Evolutionary conservation across 441 rosid species (phyloP).

Genomic region (Dalechampia spathulata): DNA sequence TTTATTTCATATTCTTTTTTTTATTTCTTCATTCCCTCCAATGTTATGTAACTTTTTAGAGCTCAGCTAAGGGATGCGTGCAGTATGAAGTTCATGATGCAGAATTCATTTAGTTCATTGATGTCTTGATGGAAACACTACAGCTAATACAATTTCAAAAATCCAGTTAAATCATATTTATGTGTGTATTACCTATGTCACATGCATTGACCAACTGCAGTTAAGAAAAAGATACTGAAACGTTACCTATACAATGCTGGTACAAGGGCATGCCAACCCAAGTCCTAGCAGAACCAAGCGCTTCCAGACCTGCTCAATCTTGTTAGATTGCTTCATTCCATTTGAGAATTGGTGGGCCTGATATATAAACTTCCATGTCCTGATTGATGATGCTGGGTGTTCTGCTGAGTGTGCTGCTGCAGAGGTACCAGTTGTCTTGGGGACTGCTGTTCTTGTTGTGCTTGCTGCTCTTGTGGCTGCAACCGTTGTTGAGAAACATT

Average conservation of each 20-base stretch:
- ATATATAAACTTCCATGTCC: slow-evolving; percentile 51
- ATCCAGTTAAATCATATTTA: too few species aligned
- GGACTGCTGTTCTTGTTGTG: slow-evolving; percentile 46
- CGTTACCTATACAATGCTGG: slow-evolving; percentile 81
- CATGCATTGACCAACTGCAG: too few species aligned
- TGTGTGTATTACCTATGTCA: too few species aligned
- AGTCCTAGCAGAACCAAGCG: slow-evolving; percentile 41
- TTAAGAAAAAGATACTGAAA: neutral
- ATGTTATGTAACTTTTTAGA: too few species aligned
- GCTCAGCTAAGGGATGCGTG: too few species aligned
- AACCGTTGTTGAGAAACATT: slow-evolving; percentile 39
- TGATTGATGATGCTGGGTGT: slow-evolving; percentile 39
- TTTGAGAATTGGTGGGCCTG: slow-evolving; percentile 54
- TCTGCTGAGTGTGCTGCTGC: slow-evolving; percentile 45
- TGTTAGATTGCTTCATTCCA: slow-evolving; percentile 49
- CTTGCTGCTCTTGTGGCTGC: slow-evolving; percentile 46
- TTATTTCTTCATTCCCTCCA: too few species aligned
- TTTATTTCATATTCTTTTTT: too few species aligned
- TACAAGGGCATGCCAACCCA: slow-evolving; percentile 47
- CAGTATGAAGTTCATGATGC: too few species aligned
- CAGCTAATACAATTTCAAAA: too few species aligned
- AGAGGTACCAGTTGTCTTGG: slow-evolving; percentile 36
- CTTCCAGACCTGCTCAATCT: slow-evolving; percentile 37
- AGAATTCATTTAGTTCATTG: too few species aligned
- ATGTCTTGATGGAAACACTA: too few species aligned